Evolutionary conservation across 352 stramenopile genomes (phyloP).

Genomic region (Phytophthora idaei): DNA sequence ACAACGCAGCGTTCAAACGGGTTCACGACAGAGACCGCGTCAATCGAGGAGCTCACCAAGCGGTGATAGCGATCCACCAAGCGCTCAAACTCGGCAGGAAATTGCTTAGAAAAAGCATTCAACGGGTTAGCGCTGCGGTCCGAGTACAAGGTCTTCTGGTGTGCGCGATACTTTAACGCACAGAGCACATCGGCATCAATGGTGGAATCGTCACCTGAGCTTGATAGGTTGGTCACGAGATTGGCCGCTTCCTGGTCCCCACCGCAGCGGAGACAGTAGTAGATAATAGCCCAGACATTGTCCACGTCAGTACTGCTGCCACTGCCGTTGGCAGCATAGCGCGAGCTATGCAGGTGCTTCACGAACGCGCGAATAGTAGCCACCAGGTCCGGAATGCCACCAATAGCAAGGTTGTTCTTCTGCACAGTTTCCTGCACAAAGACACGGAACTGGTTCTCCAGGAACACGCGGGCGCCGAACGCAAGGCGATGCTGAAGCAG

Average conservation of each 20-base stretch:
- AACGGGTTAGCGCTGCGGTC: slow-evolving; percentile 42
- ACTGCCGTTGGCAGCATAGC: slow-evolving; percentile 49
- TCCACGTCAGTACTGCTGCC: slow-evolving; percentile 45
- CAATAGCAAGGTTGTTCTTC: slow-evolving; percentile 74
- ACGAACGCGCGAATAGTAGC: slow-evolving; percentile 82
- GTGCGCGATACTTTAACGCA: slow-evolving; percentile 62
- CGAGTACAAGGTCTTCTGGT: slow-evolving; percentile 59
- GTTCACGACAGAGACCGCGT: slow-evolving; percentile 74
- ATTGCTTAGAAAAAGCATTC: slow-evolving; percentile 73
- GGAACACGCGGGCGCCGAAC: slow-evolving; percentile 70
- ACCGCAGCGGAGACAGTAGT: slow-evolving; percentile 82
- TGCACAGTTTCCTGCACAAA: slow-evolving; percentile 85
- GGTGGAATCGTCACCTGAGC: slow-evolving; percentile 43
- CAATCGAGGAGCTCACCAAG: slow-evolving; percentile 73
- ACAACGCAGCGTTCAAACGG: slow-evolving; percentile 82
- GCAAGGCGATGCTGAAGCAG: slow-evolving; percentile 64
- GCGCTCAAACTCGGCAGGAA: slow-evolving; percentile 61
- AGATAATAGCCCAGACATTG: slow-evolving; percentile 79
- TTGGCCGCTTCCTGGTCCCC: slow-evolving; percentile 73
- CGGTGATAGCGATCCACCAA: slow-evolving; percentile 74
- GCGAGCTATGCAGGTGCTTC: slow-evolving; percentile 75
- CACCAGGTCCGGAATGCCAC: slow-evolving; percentile 70
- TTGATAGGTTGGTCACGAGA: slow-evolving; percentile 49
- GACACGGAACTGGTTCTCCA: slow-evolving; percentile 78
- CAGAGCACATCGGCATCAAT: slow-evolving; percentile 67